Percentiles rank a stretch among this genome's conserved stretches.
These are phyloP conservation scores for Phellopilus nigrolimitatus DNA, from an alignment of 1,284 basidiomycete genomes.

Conservation along the genomic window DNA sequence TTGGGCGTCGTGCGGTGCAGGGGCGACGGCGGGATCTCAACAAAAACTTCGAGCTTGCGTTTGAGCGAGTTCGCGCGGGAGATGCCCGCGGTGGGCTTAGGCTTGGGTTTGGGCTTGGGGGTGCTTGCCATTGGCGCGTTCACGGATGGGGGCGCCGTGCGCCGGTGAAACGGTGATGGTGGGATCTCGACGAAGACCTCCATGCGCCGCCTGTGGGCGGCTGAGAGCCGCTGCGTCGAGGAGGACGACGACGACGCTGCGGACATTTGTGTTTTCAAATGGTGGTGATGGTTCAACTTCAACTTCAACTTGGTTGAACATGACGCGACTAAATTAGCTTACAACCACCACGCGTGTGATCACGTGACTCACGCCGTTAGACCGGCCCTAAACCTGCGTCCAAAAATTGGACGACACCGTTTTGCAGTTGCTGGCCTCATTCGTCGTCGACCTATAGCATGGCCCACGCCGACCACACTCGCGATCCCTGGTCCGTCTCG, in stretches of 20 bases:
- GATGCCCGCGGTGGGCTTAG: constrained; percentile 3
- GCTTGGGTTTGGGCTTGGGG: background rate
- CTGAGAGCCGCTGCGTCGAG: constrained; percentile 24
- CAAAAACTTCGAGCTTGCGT: constrained; percentile 37
- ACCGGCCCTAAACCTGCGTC: constrained; percentile 2
- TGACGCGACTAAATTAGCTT: constrained; percentile 5
- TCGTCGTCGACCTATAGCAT: constrained; percentile 39
- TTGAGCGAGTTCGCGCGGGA: constrained; percentile 32
- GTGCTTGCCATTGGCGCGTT: background rate
- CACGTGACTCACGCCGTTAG: constrained; percentile 10
- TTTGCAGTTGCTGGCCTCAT: background rate
- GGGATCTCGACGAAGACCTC: constrained; percentile 55
- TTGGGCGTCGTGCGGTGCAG: constrained; percentile 28
- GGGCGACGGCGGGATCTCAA: constrained; percentile 53
- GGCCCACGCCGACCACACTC: constrained; percentile 87
- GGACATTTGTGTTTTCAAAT: background rate
- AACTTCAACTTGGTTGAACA: background rate
- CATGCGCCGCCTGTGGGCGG: constrained; percentile 32
- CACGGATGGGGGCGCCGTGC: background rate
- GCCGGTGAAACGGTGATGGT: constrained; percentile 36
- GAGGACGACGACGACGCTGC: constrained; percentile 1
- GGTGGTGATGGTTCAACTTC: constrained; percentile 12
- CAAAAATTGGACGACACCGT: constrained; percentile 3
- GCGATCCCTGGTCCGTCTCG: constrained; percentile 78
- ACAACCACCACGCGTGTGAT: background rate